Evolutionary conservation across 345 rosid genomes (phyloP).

Genomic region (Diplotaxis tenuifolia): DNA sequence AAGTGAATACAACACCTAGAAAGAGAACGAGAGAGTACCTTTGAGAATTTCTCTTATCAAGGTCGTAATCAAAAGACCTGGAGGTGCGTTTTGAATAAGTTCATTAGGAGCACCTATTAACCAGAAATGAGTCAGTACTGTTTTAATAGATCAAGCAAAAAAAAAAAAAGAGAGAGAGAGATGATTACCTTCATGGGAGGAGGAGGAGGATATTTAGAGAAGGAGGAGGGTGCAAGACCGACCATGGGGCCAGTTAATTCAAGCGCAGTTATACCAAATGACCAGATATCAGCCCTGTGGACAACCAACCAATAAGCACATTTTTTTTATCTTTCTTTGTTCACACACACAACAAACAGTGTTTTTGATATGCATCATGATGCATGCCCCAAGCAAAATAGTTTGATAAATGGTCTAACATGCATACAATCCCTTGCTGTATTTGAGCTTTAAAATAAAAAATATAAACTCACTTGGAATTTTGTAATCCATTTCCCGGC

Average conservation of each 20-base stretch:
- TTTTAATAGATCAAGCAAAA: background rate
- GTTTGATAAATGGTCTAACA: background rate
- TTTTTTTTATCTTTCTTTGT: conserved; percentile 2
- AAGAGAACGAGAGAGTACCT: conserved; percentile 90
- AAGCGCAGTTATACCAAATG: conserved; percentile 94
- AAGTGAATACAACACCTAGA: conserved; percentile 46
- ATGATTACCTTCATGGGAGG: conserved; percentile 91
- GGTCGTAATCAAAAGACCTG: conserved; percentile 97
- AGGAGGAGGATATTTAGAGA: conserved; percentile 97
- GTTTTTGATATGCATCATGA: conserved; percentile 2
- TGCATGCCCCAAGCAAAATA: conserved; percentile 1
- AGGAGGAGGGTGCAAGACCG: conserved; percentile 99
- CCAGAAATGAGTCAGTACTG: background rate
- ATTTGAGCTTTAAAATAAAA: too few species aligned
- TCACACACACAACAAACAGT: conserved; percentile 7
- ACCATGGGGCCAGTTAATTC: conserved; percentile 99
- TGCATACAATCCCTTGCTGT: conserved; percentile 9
- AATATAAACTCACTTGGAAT: conserved; percentile 74
- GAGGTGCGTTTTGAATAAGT: conserved; percentile 98
- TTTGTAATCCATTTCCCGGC: conserved; percentile 96
- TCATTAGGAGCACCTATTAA: conserved; percentile 92
- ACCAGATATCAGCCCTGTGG: conserved; percentile 98
- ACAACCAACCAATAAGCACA: conserved; percentile 33
- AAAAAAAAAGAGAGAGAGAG: background rate
- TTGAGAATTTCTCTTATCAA: conserved; percentile 96